Base-by-base conservation (phyloP, 2,329 filamentous ascomycete species). In the Zymoseptoria ardabiliae region DNA sequence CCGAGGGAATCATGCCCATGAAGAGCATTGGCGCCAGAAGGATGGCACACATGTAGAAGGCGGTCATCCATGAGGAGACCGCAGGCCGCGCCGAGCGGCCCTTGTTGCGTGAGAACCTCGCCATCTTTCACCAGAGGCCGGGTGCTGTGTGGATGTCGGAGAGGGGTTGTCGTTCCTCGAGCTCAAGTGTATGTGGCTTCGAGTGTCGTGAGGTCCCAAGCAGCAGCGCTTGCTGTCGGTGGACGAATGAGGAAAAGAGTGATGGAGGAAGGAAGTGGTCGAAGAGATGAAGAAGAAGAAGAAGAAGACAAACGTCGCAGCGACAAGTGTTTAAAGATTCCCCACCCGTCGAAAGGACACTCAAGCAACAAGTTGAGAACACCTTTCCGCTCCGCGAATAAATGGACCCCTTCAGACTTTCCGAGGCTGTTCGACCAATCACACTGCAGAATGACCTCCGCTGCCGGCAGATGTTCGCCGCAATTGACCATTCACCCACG, bases 41-140 rank as follows among this genome's bases (percentile, higher is more conserved):
- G 67, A 97, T 85, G 66, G 96, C 85, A 74, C 91, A 85, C 71
- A 97, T 88, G 82, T 96, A 97, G 80, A 92, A 87, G 77, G 96
- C 81, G 75, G 94, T 85, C 79, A 84, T 91, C 91, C 83, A 97
- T 56, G 71, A 63, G 51, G 70, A 71, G 48, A 68, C 62, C 28
- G 64, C 52, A 30, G 65, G 57, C 62, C 65, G 62, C 60, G 65
- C 58, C 28, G 66, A 61, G 58, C 63, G 62, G 61, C 62, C 66
- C 63, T 68, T 69, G 60, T 71, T 69, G 57, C 70, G 64, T 50
- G 70, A 71, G 64, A 69, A 71, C 64, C 70, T 62, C 65, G 69
- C 70, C 70, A 72, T 72, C 65, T 63, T 68, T 60, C 30, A 50
- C 54, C 59, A 63, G 63, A 66, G 68, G 66, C 68, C 62, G 66